Evolutionary conservation across 768 basidiomycete genomes (phyloP).

Genomic region (Boletus eberwhitei): DNA sequence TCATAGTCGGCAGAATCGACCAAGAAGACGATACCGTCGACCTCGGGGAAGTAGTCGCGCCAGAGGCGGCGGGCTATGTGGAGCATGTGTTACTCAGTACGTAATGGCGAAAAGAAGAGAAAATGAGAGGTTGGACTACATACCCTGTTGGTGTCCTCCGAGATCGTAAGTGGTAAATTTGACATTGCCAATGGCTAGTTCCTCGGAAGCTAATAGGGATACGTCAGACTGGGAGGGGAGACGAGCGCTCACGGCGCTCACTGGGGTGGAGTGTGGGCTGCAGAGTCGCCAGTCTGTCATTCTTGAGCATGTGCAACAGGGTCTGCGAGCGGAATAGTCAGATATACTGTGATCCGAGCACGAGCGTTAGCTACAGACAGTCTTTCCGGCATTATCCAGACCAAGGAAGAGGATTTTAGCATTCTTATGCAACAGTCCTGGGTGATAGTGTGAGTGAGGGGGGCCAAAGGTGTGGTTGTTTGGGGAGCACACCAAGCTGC

Average conservation of each 20-base stretch:
- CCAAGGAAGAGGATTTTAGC: conserved; percentile 99
- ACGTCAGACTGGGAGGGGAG: conserved; percentile 1
- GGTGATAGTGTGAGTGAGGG: neutral
- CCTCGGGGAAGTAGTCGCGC: conserved; percentile 99
- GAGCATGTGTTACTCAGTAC: neutral
- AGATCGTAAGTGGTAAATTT: conserved; percentile 99
- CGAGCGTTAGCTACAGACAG: conserved; percentile 50
- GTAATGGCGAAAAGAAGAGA: neutral
- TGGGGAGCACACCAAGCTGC: conserved; percentile 68
- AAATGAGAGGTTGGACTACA: conserved; percentile 13
- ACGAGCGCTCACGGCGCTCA: conserved; percentile 37
- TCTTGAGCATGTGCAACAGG: conserved; percentile 98
- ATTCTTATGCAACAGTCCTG: conserved; percentile 94
- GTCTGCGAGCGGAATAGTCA: conserved; percentile 51
- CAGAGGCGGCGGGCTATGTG: conserved; percentile 87
- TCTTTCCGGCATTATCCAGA: conserved; percentile 98
- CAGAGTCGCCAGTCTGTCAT: conserved; percentile 93
- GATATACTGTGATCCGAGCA: neutral
- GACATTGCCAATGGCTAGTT: conserved; percentile 96
- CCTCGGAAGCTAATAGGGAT: conserved; percentile 79
- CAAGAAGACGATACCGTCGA: conserved; percentile 97
- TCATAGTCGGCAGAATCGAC: conserved; percentile 97
- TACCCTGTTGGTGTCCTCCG: conserved; percentile 96
- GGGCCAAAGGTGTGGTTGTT: neutral
- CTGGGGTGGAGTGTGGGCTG: conserved; percentile 99